Conservation (phyloP, 176 grass and related monocot species). For the Pontederia crassipes region DNA sequence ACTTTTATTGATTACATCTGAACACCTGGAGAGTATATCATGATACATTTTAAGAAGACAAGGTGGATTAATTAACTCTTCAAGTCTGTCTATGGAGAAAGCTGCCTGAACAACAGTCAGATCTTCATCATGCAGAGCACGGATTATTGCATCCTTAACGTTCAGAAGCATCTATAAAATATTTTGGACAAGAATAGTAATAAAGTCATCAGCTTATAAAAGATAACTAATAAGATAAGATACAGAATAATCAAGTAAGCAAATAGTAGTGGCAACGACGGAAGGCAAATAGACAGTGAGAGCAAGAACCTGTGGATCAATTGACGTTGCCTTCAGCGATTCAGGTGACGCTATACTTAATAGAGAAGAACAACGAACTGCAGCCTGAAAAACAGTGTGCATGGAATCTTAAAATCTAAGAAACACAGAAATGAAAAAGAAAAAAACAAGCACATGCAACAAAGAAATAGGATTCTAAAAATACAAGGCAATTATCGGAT, state of each 20-base stretch:
- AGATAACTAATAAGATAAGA: background rate
- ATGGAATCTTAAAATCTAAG: background rate
- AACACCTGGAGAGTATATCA: conserved; percentile 55
- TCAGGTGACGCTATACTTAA: conserved; percentile 59
- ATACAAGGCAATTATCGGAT: background rate
- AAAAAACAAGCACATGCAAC: background rate
- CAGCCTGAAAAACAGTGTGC: conserved; percentile 33
- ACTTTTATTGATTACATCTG: conserved; percentile 57
- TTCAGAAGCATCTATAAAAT: conserved; percentile 51
- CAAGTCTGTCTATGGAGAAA: conserved; percentile 82
- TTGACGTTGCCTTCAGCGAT: conserved; percentile 30
- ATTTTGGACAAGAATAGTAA: conserved; percentile 22
- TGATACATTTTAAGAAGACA: conserved; percentile 57
- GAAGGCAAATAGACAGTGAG: background rate
- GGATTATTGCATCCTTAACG: conserved; percentile 62
- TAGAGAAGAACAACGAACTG: conserved; percentile 52
- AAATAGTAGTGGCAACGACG: background rate
- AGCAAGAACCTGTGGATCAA: conserved; percentile 43
- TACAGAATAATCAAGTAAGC: background rate
- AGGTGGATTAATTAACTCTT: conserved; percentile 29
- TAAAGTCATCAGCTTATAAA: background rate
- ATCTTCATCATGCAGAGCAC: conserved; percentile 67
- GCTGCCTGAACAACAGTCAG: conserved; percentile 80
- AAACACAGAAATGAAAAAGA: conserved; percentile 20
- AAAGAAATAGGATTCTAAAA: conserved; percentile 16